Conservation (phyloP, 1,284 basidiomycete genomes). For the Cystobasidiaceae sp. region DNA sequence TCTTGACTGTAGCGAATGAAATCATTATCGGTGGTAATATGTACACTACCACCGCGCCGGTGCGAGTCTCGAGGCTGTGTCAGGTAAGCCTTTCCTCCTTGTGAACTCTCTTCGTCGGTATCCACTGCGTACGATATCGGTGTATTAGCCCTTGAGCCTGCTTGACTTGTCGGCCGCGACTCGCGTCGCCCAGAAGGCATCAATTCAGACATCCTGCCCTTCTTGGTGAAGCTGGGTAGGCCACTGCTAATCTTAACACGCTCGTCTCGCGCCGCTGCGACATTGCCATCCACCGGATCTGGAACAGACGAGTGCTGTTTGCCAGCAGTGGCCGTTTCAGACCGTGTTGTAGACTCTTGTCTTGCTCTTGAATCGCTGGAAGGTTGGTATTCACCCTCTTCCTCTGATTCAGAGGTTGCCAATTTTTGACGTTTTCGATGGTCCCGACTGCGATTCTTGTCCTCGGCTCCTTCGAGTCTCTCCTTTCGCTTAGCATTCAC, state of each 20-base stretch:
- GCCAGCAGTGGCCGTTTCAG: too few relatives aligned
- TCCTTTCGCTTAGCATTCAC: too few relatives aligned
- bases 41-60: too few relatives aligned
- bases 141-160: constrained; percentile 17
- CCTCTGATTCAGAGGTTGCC: too few relatives aligned
- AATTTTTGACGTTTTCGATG: too few relatives aligned
- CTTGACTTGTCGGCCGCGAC: not conserved
- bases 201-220: constrained; percentile 20
- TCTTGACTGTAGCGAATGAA: not conserved
- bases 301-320: too few relatives aligned
- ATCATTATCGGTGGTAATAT: constrained; percentile 12
- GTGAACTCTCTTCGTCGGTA: not conserved
- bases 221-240: constrained; percentile 17
- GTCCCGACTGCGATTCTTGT: not conserved
- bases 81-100: not conserved
- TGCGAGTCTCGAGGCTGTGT: not conserved
- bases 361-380: not conserved
- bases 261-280: not conserved
- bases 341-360: too few relatives aligned
- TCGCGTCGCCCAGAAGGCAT: not conserved
- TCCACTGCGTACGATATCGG: constrained; percentile 4
- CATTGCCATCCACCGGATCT: too few relatives aligned
- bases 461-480: not conserved
- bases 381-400: constrained; percentile 3
- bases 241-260: not conserved